Evolutionary conservation across 1,139 yeast species (phyloP).

Genomic region (Sugiyamaella xylanicola): DNA sequence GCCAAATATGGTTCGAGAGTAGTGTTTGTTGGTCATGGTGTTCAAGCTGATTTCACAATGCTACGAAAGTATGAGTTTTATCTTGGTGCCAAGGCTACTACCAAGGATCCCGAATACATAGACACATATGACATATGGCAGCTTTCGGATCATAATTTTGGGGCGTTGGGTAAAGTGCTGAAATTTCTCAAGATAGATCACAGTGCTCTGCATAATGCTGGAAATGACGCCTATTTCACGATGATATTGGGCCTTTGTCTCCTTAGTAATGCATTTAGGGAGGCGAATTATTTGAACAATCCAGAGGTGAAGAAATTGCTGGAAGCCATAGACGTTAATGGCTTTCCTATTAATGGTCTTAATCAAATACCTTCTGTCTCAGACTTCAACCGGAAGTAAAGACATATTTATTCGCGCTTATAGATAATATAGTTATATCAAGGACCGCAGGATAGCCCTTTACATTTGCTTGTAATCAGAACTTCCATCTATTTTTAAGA

Average conservation of each 20-base stretch:
- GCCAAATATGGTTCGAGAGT: constrained; percentile 29
- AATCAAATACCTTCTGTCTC: background rate
- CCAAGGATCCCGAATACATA: constrained; percentile 41
- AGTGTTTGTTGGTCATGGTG: constrained; percentile 68
- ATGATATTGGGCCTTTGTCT: constrained; percentile 54
- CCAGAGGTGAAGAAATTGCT: constrained; percentile 4
- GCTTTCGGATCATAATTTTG: constrained; percentile 51
- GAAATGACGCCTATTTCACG: constrained; percentile 80
- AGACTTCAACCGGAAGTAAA: background rate
- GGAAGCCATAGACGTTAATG: background rate
- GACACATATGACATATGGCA: constrained; percentile 55
- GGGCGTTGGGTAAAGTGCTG: constrained; percentile 55
- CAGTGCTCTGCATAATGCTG: constrained; percentile 73
- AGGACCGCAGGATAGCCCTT: background rate
- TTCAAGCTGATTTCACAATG: constrained; percentile 64
- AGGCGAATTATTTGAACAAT: background rate
- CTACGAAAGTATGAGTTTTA: constrained; percentile 51
- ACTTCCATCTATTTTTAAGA: too few relatives aligned
- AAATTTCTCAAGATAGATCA: constrained; percentile 59
- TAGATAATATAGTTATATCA: background rate
- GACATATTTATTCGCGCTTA: background rate
- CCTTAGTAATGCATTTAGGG: constrained; percentile 15
- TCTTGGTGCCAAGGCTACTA: constrained; percentile 33
- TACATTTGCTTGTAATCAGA: too few relatives aligned
- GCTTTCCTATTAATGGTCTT: constrained; percentile 1